Evolutionary conservation across 176 grass and related monocot species (phyloP).

Genomic region (Oryza glumipatula): DNA sequence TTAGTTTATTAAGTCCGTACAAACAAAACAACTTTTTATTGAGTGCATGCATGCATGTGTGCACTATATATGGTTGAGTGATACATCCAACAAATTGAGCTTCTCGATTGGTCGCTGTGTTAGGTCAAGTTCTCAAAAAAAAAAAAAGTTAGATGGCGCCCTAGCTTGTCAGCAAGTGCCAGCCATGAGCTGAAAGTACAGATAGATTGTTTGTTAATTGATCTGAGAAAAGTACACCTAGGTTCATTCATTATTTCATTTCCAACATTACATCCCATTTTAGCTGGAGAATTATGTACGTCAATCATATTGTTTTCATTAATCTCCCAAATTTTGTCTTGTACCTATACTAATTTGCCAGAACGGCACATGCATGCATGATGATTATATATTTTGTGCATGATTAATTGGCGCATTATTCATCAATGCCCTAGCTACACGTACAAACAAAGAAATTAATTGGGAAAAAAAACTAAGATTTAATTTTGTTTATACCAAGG

Average conservation of each 20-base stretch:
- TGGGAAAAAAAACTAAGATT: not conserved
- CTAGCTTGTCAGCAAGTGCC: slow-evolving; percentile 25
- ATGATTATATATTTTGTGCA: not conserved
- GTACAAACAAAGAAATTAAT: not conserved
- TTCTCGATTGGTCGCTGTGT: slow-evolving; percentile 36
- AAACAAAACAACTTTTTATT: not conserved
- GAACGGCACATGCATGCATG: not conserved
- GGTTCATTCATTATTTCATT: slow-evolving; percentile 6
- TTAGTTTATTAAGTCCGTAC: slow-evolving; percentile 12
- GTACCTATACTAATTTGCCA: not conserved
- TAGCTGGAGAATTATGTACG: not conserved
- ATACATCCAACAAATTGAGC: slow-evolving; percentile 11
- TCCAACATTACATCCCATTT: slow-evolving; percentile 11
- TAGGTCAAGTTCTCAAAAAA: slow-evolving; percentile 44
- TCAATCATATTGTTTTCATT: not conserved
- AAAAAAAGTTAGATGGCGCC: slow-evolving; percentile 13
- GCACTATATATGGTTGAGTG: not conserved
- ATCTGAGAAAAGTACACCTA: not conserved
- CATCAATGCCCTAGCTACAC: not conserved
- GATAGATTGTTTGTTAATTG: not conserved
- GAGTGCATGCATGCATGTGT: not conserved
- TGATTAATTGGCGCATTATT: not conserved
- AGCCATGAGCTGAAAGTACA: slow-evolving; percentile 26
- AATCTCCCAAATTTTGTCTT: not conserved
- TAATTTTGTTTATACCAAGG: too few relatives aligned